A percentile compares a stretch with the other conserved stretches of the same genome.
phyloP scores from a whole-genome alignment of 2,329 filamentous ascomycete genomes.

The Talaromyces sp. region DNA sequence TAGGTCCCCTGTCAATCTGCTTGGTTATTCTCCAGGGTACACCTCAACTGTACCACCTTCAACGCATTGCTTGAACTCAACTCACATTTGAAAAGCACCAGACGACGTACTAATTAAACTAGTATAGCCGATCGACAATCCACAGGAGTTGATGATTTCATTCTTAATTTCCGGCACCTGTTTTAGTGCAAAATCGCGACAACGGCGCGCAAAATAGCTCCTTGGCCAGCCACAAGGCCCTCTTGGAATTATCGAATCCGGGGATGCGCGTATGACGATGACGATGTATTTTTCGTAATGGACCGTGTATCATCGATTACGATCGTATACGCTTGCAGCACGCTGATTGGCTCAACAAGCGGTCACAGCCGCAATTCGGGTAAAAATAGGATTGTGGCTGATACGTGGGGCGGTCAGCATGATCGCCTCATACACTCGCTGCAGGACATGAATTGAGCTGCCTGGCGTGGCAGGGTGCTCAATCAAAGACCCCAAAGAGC shows the following conservation, averaged over 20 bases:
- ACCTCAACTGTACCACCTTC: neutral
- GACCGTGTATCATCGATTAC: neutral
- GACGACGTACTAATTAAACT: neutral
- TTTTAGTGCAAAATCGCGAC: neutral
- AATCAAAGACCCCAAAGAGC: neutral
- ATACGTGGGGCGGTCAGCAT: neutral
- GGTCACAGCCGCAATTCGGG: slow-evolving; percentile 7
- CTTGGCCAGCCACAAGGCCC: neutral
- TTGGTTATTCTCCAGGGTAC: neutral
- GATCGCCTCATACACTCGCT: neutral
- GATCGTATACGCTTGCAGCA: neutral
- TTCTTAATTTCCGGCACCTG: neutral
- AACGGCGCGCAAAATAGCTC: neutral
- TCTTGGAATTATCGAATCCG: neutral
- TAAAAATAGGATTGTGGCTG: slow-evolving; percentile 15
- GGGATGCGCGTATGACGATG: neutral
- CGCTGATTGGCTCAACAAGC: slow-evolving; percentile 15
- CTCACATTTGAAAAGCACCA: neutral
- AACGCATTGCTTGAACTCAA: too few species aligned
- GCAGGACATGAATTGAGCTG: neutral
- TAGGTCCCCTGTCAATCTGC: neutral
- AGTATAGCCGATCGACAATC: neutral
- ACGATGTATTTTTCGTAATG: neutral
- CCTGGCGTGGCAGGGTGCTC: neutral
- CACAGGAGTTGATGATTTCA: neutral